Percentiles rank a stretch among this genome's conserved stretches.
These are phyloP conservation scores for Plasmopara muralis DNA, from an alignment of 352 stramenopile species.

Conservation along the genomic window DNA sequence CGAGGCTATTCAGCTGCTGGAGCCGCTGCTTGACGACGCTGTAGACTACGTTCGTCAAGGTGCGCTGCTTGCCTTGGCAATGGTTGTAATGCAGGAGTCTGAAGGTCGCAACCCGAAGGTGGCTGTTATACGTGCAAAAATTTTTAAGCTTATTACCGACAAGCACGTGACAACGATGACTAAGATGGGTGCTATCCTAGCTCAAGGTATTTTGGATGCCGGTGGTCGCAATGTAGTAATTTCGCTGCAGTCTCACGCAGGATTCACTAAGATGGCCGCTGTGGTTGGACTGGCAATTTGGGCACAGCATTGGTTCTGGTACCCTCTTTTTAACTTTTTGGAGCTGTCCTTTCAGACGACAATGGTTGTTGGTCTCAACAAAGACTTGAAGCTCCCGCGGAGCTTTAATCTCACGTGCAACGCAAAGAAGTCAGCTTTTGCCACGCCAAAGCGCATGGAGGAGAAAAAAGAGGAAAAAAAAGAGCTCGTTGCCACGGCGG, in stretches of 20 bases:
- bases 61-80: constrained; percentile 93
- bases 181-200: constrained; percentile 98
- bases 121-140: constrained; percentile 78
- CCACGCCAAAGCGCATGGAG: constrained; percentile 95
- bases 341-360: constrained; percentile 96
- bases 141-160: constrained; percentile 90
- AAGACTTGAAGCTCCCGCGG: constrained; percentile 96
- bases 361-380: constrained; percentile 95
- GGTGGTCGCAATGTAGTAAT: constrained; percentile 97
- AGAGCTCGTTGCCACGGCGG: constrained; percentile 95
- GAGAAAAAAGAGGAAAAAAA: constrained; percentile 99
- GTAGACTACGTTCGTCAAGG: constrained; percentile 99
- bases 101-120: constrained; percentile 82
- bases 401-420: constrained; percentile 91
- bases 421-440: constrained; percentile 94
- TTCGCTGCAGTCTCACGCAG: constrained; percentile 92
- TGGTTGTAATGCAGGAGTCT: constrained; percentile 99
- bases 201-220: constrained; percentile 95
- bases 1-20: constrained; percentile 95
- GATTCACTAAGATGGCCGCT: constrained; percentile 97
- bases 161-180: constrained; percentile 98
- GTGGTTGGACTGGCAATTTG: constrained; percentile 96
- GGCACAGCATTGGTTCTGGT: constrained; percentile 99
- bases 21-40: constrained; percentile 97
- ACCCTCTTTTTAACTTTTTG: constrained; percentile 98